Evolutionary conservation across 1,284 basidiomycete genomes (phyloP).

Genomic region (Porphyrellus sp.): DNA sequence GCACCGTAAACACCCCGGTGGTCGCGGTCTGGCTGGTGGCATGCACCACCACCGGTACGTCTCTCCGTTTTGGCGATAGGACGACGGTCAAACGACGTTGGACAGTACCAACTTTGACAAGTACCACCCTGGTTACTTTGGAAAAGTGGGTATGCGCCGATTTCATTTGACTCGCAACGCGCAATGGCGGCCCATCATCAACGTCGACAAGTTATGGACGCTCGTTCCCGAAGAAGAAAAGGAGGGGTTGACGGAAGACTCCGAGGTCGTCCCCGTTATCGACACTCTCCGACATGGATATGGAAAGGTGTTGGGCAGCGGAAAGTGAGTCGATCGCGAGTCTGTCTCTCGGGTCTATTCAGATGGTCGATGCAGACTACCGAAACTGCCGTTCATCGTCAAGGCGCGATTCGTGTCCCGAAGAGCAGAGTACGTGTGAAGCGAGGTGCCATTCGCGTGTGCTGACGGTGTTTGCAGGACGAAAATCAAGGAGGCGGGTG

Average conservation of each 20-base stretch:
- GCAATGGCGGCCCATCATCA: slow-evolving; percentile 92
- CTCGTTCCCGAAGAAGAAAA: slow-evolving; percentile 78
- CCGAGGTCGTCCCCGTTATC: slow-evolving; percentile 86
- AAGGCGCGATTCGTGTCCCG: slow-evolving; percentile 92
- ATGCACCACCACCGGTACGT: slow-evolving; percentile 96
- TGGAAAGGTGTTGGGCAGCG: slow-evolving; percentile 90
- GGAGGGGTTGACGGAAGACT: slow-evolving; percentile 63
- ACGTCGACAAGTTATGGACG: slow-evolving; percentile 91
- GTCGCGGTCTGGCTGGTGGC: slow-evolving; percentile 99
- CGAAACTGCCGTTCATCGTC: slow-evolving; percentile 87
- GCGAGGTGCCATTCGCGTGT: background rate
- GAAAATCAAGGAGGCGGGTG: slow-evolving; percentile 91
- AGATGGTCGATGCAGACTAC: slow-evolving; percentile 48
- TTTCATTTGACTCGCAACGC: slow-evolving; percentile 94
- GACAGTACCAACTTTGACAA: slow-evolving; percentile 84
- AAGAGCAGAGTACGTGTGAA: slow-evolving; percentile 79
- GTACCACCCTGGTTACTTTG: slow-evolving; percentile 99
- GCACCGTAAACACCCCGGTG: slow-evolving; percentile 99
- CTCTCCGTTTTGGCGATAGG: background rate
- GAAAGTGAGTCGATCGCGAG: slow-evolving; percentile 52
- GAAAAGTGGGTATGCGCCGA: slow-evolving; percentile 98
- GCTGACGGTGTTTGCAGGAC: slow-evolving; percentile 41
- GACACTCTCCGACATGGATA: slow-evolving; percentile 85
- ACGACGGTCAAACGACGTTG: background rate
- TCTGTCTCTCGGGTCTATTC: background rate